A percentile compares a stretch with the other conserved stretches of the same genome.
Conservation (phyloP, 2,329 filamentous ascomycete species). For the Fusarium sp. region DNA sequence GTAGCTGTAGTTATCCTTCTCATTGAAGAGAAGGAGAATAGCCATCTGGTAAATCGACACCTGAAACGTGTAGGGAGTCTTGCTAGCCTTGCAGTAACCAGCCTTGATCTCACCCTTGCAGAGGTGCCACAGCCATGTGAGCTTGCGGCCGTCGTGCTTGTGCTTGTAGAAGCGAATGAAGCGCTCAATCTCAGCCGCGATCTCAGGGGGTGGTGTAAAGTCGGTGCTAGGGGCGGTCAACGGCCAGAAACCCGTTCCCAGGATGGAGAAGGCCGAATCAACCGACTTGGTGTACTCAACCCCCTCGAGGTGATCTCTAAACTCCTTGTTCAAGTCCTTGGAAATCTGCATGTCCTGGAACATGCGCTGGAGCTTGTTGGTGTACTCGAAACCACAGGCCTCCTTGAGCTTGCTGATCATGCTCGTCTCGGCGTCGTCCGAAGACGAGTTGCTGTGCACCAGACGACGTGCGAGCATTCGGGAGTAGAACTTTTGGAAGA, state of each 20-base stretch:
- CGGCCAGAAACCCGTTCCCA: slow-evolving; percentile 98
- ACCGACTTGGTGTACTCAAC: slow-evolving; percentile 71
- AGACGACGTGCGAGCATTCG: slow-evolving; percentile 94
- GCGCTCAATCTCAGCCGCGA: slow-evolving; percentile 87
- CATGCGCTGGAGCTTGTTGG: slow-evolving; percentile 99
- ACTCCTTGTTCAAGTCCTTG: slow-evolving; percentile 92
- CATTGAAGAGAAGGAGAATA: slow-evolving; percentile 93
- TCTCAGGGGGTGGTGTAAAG: slow-evolving; percentile 87
- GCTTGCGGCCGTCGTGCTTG: slow-evolving; percentile 95
- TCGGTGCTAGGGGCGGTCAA: slow-evolving; percentile 86
- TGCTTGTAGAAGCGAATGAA: slow-evolving; percentile 93
- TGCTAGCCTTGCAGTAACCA: slow-evolving; percentile 88
- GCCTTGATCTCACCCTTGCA: slow-evolving; percentile 98
- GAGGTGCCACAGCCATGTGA: slow-evolving; percentile 98
- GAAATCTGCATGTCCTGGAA: slow-evolving; percentile 99
- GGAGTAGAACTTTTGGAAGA: slow-evolving; percentile 99
- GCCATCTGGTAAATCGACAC: slow-evolving; percentile 99
- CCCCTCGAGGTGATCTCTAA: slow-evolving; percentile 77
- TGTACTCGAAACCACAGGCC: slow-evolving; percentile 98
- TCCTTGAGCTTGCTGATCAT: slow-evolving; percentile 99
- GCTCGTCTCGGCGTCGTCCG: slow-evolving; percentile 96
- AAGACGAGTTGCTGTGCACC: slow-evolving; percentile 94
- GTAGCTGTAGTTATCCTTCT: slow-evolving; percentile 85
- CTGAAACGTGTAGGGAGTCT: slow-evolving; percentile 95
- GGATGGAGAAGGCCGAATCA: slow-evolving; percentile 90